A percentile compares a stretch with the other conserved stretches of the same genome.
Conservation (phyloP, 306 rosid genomes). For the Psophocarpus tetragonolobus region DNA sequence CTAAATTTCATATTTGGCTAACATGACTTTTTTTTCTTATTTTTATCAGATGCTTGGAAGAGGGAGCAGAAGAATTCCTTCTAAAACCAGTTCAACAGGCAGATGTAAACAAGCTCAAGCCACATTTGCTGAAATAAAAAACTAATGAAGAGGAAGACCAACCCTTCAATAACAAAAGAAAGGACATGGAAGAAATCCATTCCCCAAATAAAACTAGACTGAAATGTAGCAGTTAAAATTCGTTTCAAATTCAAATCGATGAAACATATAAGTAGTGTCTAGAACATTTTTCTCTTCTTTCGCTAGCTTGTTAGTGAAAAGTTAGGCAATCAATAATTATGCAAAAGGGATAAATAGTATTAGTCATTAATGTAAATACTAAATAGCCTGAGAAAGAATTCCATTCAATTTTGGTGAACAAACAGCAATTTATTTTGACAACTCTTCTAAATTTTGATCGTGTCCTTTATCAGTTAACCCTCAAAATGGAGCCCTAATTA, state of each 20-base stretch:
- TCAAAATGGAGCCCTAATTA: neutral
- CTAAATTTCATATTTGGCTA: slow-evolving; percentile 17
- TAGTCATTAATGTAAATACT: slow-evolving; percentile 15
- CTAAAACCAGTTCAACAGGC: slow-evolving; percentile 80
- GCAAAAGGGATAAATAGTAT: neutral
- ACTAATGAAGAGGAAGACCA: slow-evolving; percentile 46
- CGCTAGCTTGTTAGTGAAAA: neutral
- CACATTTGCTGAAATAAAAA: slow-evolving; percentile 66
- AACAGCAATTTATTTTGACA: neutral
- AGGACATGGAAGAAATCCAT: slow-evolving; percentile 40
- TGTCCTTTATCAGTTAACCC: neutral
- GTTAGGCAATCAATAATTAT: neutral
- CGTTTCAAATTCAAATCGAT: slow-evolving; percentile 6
- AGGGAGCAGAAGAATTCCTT: slow-evolving; percentile 90
- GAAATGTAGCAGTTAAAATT: slow-evolving; percentile 34
- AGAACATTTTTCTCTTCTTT: neutral
- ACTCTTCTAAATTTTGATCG: neutral
- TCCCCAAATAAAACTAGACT: slow-evolving; percentile 49
- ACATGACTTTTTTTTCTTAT: slow-evolving; percentile 11
- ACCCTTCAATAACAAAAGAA: slow-evolving; percentile 38
- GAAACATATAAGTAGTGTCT: slow-evolving; percentile 7
- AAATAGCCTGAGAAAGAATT: neutral
- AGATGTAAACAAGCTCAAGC: slow-evolving; percentile 77
- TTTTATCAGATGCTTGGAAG: slow-evolving; percentile 78
- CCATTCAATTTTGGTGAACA: slow-evolving; percentile 5